Percentiles rank a stretch among this genome's conserved stretches.
Evolutionary conservation across 306 rosid genomes (phyloP).

Genomic region (Carpinus fangiana): DNA sequence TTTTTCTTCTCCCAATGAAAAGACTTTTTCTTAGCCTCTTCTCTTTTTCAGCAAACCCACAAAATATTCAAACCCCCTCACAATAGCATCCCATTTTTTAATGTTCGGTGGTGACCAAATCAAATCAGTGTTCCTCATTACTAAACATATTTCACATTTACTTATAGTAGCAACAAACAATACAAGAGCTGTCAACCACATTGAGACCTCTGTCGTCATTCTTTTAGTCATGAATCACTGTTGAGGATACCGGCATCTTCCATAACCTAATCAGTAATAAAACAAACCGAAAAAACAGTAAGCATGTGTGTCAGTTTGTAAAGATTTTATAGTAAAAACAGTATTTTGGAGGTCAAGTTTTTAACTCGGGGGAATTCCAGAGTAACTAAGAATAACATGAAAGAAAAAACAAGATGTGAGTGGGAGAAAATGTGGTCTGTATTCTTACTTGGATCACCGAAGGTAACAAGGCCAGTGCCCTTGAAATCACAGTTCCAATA

Average conservation of each 20-base stretch:
- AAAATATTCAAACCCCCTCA: slow-evolving; percentile 22
- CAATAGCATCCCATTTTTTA: not conserved
- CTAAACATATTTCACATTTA: not conserved
- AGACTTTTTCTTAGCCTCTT: not conserved
- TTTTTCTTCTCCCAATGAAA: slow-evolving; percentile 5
- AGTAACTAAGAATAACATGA: not conserved
- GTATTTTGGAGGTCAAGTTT: too few species aligned
- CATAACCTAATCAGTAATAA: slow-evolving; percentile 37
- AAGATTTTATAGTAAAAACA: not conserved
- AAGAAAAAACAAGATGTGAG: too few species aligned
- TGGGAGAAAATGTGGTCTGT: not conserved
- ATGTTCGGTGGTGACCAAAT: not conserved
- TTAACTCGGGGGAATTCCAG: not conserved
- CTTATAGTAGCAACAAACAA: slow-evolving; percentile 4
- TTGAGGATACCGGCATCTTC: slow-evolving; percentile 49
- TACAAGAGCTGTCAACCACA: slow-evolving; percentile 34
- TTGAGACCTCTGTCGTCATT: not conserved
- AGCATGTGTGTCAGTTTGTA: not conserved
- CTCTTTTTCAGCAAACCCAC: slow-evolving; percentile 7
- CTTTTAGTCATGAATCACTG: slow-evolving; percentile 22
- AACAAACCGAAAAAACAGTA: slow-evolving; percentile 1
- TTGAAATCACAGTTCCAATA: slow-evolving; percentile 61
- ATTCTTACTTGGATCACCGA: slow-evolving; percentile 51
- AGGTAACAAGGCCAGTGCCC: slow-evolving; percentile 45
- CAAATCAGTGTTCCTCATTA: not conserved